phyloP scores from a whole-genome alignment of 2,329 filamentous ascomycete species.

The Penicillium griseofulvum region DNA sequence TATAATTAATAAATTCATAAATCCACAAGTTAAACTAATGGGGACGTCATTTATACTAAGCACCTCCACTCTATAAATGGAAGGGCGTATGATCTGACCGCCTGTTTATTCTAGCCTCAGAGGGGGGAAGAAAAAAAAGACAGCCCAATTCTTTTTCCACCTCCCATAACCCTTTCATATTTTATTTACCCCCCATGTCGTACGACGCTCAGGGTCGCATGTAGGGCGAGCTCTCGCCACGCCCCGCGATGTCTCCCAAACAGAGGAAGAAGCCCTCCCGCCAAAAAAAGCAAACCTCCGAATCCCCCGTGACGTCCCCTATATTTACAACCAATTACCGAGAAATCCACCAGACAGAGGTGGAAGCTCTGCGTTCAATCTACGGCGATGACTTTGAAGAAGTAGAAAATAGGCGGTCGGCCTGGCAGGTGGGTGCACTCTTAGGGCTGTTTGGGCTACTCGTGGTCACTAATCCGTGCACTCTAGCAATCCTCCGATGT shows the following conservation, averaged over 20 bases:
- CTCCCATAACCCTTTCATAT: not conserved
- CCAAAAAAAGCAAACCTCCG: constrained; percentile 37
- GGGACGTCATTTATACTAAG: constrained; percentile 9
- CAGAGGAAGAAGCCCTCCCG: constrained; percentile 41
- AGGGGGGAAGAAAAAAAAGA: constrained; percentile 5
- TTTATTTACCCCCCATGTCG: constrained; percentile 13
- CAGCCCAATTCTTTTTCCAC: constrained; percentile 3
- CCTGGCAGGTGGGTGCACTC: constrained; percentile 70
- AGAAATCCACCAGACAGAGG: constrained; percentile 82
- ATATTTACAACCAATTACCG: constrained; percentile 62
- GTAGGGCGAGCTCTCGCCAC: constrained; percentile 31
- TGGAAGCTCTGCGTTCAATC: constrained; percentile 80
- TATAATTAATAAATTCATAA: not conserved
- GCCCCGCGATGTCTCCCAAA: constrained; percentile 47
- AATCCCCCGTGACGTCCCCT: constrained; percentile 33
- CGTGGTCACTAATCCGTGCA: constrained; percentile 3
- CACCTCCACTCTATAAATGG: constrained; percentile 14
- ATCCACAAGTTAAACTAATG: not conserved
- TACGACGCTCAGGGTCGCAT: constrained; percentile 18
- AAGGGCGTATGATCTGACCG: constrained; percentile 21
- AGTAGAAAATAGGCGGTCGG: constrained; percentile 65
- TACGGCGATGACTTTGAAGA: constrained; percentile 85
- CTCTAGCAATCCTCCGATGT: constrained; percentile 71
- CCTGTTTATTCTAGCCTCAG: constrained; percentile 17
- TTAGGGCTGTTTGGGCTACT: constrained; percentile 7